Conservation (phyloP, 2,329 filamentous ascomycete species). For the Blastomyces silverae region DNA sequence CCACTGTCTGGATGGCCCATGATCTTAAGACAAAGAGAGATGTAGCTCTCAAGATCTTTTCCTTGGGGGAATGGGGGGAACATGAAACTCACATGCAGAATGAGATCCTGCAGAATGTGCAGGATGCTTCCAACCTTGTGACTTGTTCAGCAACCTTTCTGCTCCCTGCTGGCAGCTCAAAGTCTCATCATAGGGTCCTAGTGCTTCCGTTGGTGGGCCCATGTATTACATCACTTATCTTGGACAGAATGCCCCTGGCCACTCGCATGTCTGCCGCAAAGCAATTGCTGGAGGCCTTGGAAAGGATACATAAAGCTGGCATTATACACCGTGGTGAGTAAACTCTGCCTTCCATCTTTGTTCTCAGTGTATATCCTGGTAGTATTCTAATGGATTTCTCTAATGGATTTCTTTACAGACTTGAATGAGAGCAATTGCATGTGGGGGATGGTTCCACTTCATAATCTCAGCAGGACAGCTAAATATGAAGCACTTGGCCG, state of each 20-base stretch:
- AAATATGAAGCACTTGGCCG: conserved; percentile 28
- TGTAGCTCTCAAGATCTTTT: conserved; percentile 26
- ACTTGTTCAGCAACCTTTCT: conserved; percentile 23
- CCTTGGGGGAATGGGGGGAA: conserved; percentile 20
- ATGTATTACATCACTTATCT: conserved; percentile 2
- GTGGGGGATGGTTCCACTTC: conserved; percentile 26
- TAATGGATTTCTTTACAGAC: conserved; percentile 14
- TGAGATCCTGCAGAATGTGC: conserved; percentile 22
- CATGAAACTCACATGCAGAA: conserved; percentile 24
- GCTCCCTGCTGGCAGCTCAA: conserved; percentile 17
- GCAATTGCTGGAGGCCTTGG: conserved; percentile 12
- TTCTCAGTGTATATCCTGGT: too few relatives aligned
- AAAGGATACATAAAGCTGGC: conserved; percentile 6
- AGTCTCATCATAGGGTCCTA: conserved; percentile 19
- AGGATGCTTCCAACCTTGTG: conserved; percentile 24
- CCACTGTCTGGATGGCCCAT: conserved; percentile 23
- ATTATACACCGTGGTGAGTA: conserved; percentile 11
- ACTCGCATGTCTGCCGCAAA: conserved; percentile 15
- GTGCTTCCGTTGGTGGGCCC: conserved; percentile 3
- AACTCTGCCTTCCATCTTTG: not conserved
- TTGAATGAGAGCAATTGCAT: conserved; percentile 28
- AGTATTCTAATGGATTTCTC: not conserved
- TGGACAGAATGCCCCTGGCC: conserved; percentile 5
- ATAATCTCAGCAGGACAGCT: conserved; percentile 23
- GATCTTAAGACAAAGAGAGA: conserved; percentile 23